These are phyloP conservation scores for Keqinozyma sinolaborantium DNA, from an alignment of 1,139 yeast species.

Conservation along the genomic window DNA sequence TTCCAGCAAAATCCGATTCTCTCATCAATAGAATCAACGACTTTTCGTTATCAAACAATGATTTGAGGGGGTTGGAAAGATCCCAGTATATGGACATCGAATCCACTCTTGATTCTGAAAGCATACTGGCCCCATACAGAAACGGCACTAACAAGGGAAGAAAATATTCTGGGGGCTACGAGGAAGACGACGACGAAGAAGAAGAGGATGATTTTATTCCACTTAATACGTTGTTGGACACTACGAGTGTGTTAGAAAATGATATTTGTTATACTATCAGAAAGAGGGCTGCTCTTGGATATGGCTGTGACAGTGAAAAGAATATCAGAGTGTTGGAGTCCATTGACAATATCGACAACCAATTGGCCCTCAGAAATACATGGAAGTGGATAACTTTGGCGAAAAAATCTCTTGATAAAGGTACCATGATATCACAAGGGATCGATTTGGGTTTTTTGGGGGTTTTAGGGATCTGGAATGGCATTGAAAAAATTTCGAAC, in stretches of 20 bases:
- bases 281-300: slow-evolving; percentile 68
- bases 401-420: slow-evolving; percentile 60
- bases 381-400: slow-evolving; percentile 91
- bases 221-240: slow-evolving; percentile 27
- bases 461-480: slow-evolving; percentile 87
- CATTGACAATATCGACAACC: slow-evolving; percentile 51
- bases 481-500: slow-evolving; percentile 57
- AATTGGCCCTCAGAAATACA: slow-evolving; percentile 62
- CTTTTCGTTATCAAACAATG: slow-evolving; percentile 16
- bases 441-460: slow-evolving; percentile 87
- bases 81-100: slow-evolving; percentile 25
- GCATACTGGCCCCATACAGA: slow-evolving; percentile 13
- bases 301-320: slow-evolving; percentile 64
- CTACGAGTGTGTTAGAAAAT: slow-evolving; percentile 43
- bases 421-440: slow-evolving; percentile 62
- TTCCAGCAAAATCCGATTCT: slow-evolving; percentile 3
- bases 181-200: slow-evolving; percentile 17
- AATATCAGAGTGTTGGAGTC: slow-evolving; percentile 63
- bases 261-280: slow-evolving; percentile 69
- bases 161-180: slow-evolving; percentile 12
- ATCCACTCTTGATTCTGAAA: slow-evolving; percentile 31
- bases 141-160: slow-evolving; percentile 6
- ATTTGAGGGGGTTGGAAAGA: slow-evolving; percentile 17
- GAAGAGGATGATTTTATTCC: slow-evolving; percentile 30
- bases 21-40: slow-evolving; percentile 14